Percentiles rank a stretch among this genome's conserved stretches.
phyloP scores from a whole-genome alignment of 2,329 filamentous ascomycete species.

The Colletotrichum lini region DNA sequence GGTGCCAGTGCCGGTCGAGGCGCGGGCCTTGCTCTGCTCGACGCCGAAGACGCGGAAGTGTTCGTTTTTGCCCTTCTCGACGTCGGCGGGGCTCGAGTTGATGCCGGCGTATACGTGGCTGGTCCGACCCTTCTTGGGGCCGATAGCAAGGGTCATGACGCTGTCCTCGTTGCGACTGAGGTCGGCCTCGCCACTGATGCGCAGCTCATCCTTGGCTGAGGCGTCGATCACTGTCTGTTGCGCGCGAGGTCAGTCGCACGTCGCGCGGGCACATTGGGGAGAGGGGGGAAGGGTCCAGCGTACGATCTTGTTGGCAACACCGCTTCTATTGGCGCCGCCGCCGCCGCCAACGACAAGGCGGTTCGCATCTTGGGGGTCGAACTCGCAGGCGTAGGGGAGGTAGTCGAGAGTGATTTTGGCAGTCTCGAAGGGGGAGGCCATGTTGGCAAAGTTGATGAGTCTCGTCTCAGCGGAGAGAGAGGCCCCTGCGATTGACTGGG shows the following conservation, averaged over 20 bases:
- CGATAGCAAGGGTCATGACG: constrained; percentile 84
- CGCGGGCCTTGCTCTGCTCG: constrained; percentile 54
- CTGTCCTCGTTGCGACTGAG: constrained; percentile 90
- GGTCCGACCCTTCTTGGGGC: constrained; percentile 60
- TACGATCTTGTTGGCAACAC: constrained; percentile 90
- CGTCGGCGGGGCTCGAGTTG: constrained; percentile 82
- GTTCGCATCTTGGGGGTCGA: constrained; percentile 83
- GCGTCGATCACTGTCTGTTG: constrained; percentile 79
- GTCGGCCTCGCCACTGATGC: constrained; percentile 79
- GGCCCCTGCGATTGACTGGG: constrained; percentile 15
- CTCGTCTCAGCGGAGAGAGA: constrained; percentile 25
- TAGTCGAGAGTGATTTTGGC: constrained; percentile 81
- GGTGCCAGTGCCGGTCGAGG: constrained; percentile 49
- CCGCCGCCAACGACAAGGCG: constrained; percentile 88
- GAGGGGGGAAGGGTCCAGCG: constrained; percentile 50
- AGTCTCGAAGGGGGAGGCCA: constrained; percentile 59
- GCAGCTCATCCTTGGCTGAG: constrained; percentile 73
- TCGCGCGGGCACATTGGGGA: background rate
- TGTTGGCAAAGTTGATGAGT: constrained; percentile 42
- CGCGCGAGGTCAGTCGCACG: constrained; percentile 31
- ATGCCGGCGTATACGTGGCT: constrained; percentile 81
- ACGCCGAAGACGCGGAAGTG: constrained; percentile 86
- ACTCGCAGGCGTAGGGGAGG: constrained; percentile 89
- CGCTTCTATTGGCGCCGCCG: constrained; percentile 84
- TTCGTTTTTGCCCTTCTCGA: constrained; percentile 83